Evolutionary conservation across 805 yeast genomes (phyloP).

Genomic region (Wickerhamiella kurtzmanii): DNA sequence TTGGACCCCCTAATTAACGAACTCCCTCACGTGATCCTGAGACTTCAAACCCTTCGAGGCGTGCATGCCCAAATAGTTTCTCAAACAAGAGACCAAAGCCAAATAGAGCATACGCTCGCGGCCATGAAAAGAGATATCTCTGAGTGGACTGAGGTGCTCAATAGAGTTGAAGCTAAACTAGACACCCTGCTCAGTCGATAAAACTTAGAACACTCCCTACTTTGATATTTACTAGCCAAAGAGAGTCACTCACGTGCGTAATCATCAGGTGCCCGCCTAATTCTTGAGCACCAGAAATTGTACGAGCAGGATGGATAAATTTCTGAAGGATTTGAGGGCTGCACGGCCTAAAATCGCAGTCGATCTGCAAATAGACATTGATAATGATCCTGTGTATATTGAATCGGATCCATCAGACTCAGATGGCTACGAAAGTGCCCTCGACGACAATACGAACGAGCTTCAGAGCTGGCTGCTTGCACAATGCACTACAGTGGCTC

Average conservation of each 20-base stretch:
- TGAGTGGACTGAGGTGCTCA: background rate
- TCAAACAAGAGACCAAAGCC: background rate
- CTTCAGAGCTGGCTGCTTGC: conserved; percentile 9
- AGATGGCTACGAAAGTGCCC: conserved; percentile 1
- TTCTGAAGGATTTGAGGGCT: conserved; percentile 7
- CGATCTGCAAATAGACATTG: conserved; percentile 10
- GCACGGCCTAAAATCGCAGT: background rate
- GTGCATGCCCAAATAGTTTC: conserved; percentile 1
- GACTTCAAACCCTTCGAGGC: conserved; percentile 3
- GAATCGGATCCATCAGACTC: background rate
- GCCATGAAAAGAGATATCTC: conserved; percentile 1
- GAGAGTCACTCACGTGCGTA: background rate
- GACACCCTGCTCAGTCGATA: background rate
- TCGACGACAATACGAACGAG: conserved; percentile 1
- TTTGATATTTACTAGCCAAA: no score
- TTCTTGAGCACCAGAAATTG: no score
- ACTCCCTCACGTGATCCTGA: conserved; percentile 1
- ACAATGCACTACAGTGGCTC: conserved; percentile 5
- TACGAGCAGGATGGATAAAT: conserved; percentile 12
- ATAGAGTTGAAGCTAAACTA: conserved; percentile 1
- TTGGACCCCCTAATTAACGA: conserved; percentile 2
- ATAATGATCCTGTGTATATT: conserved; percentile 11
- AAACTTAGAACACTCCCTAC: no score
- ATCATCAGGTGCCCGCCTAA: no score
- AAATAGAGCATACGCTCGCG: conserved; percentile 4